A percentile compares a stretch with the other conserved stretches of the same genome.
Conservation (phyloP, 768 basidiomycete species). For the Rhodotorula toruloides region DNA sequence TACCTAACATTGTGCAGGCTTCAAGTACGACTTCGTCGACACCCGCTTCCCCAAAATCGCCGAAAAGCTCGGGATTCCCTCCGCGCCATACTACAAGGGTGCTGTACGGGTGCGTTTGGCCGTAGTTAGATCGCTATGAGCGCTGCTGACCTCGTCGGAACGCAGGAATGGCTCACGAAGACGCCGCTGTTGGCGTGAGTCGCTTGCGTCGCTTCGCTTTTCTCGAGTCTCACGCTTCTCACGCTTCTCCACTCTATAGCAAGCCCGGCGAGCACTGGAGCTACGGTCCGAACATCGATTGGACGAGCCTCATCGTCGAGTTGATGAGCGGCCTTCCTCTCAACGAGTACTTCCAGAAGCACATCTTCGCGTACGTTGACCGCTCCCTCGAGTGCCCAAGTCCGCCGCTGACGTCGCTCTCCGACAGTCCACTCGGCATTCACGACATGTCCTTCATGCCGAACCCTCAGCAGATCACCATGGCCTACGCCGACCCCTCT, state of each 20-base stretch:
- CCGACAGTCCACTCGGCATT: slow-evolving; percentile 43
- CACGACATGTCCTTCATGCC: slow-evolving; percentile 41
- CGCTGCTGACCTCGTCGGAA: too few species aligned
- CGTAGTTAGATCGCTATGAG: too few species aligned
- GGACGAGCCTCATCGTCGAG: slow-evolving; percentile 43
- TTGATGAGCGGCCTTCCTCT: slow-evolving; percentile 40
- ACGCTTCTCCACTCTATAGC: not conserved
- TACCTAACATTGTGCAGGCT: not conserved
- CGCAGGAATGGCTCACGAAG: too few species aligned
- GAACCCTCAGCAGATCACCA: slow-evolving; percentile 10
- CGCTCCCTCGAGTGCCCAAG: not conserved
- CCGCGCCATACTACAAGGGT: slow-evolving; percentile 5
- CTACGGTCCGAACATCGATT: slow-evolving; percentile 43
- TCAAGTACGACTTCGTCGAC: slow-evolving; percentile 6
- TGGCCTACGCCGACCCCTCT: not conserved
- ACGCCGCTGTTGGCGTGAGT: not conserved
- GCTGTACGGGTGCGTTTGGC: not conserved
- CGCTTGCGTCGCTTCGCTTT: not conserved
- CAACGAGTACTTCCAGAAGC: slow-evolving; percentile 43
- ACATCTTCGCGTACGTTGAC: slow-evolving; percentile 41
- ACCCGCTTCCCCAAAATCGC: not conserved
- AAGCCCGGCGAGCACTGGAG: slow-evolving; percentile 3
- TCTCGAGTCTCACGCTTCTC: not conserved
- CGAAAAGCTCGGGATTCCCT: not conserved
- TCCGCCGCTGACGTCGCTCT: too few species aligned